Evolutionary conservation across 495 filamentous ascomycete genomes (phyloP).

Genomic region (Penicillium coprophilum): DNA sequence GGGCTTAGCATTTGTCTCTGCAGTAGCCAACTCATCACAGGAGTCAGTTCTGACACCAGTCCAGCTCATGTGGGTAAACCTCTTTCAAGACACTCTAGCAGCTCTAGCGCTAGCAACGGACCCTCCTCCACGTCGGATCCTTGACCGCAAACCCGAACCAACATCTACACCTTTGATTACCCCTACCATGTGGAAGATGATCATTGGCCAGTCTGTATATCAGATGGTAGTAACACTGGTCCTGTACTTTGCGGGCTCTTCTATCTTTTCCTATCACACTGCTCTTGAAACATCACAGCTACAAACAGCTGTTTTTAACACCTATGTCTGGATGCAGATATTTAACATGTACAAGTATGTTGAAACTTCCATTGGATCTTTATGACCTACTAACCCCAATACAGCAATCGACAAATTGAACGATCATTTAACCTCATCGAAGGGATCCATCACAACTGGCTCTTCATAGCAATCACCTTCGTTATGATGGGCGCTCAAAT

Average conservation of each 20-base stretch:
- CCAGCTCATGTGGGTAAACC: conserved; percentile 78
- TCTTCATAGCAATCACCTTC: conserved; percentile 67
- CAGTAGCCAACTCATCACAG: conserved; percentile 55
- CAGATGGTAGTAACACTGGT: conserved; percentile 65
- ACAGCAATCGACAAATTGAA: conserved; percentile 65
- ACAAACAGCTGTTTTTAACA: conserved; percentile 69
- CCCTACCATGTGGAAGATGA: conserved; percentile 78
- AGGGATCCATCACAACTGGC: conserved; percentile 66
- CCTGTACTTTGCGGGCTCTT: conserved; percentile 62
- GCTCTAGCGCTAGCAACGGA: conserved; percentile 75
- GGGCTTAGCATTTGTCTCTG: conserved; percentile 65
- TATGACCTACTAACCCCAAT: conserved; percentile 23
- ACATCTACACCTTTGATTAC: conserved; percentile 68
- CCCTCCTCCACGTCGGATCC: conserved; percentile 58
- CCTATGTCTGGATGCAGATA: conserved; percentile 81
- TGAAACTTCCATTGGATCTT: not conserved
- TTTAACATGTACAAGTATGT: conserved; percentile 60
- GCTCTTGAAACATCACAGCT: conserved; percentile 30
- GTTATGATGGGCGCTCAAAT: conserved; percentile 72
- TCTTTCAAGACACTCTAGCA: conserved; percentile 80
- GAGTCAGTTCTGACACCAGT: conserved; percentile 68
- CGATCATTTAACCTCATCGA: conserved; percentile 80
- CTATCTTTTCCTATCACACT: conserved; percentile 45
- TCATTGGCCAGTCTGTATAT: conserved; percentile 70
- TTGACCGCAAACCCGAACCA: conserved; percentile 64